Evolutionary conservation across 2,329 filamentous ascomycete genomes (phyloP), one percentile per base, ranked within the genome.

Genomic region (Phyllosticta citriasiana): DNA sequence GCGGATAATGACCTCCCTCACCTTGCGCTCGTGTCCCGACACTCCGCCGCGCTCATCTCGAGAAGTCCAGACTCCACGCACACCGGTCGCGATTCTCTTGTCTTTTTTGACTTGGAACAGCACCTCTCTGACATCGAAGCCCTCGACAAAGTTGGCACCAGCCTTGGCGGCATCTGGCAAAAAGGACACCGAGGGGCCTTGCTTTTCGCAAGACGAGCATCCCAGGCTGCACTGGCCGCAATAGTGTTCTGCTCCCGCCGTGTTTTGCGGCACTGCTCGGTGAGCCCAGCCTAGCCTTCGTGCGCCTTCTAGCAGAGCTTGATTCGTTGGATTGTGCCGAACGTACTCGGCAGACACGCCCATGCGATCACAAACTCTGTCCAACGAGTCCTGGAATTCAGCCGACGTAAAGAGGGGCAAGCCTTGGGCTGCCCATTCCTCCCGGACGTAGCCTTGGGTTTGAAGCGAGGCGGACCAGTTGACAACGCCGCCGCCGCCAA

Each of bases 401-500:
- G 80, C 72, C 0, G 86, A 86, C 0, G 83, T 85, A 71, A 96
- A 95, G 67, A 96, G 87, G 0, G 82, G 80, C 25, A 97, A 77
- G 0, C 86, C 85, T 55, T 78, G 73, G 57, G 82, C 78, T 0
- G 89, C 86, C 92, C 93, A 97, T 74, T 96, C 90, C 66, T 84
- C 79, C 3, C 91, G 84, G 1, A 96, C 89, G 65, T 81, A 88
- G 26, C 83, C 84, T 69, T 93, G 89, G 0, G 89, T 88, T 66
- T 86, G 83, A 16, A 86, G 70, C 3, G 80, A 81, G 5, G 84
- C 83, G 25, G 79, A 88, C 91, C 91, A 97, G 73, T 97, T 97
- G 67, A 96, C 75, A 0, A 89, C 91, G 5, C 91, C 91, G 60
- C 92, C 92, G 52, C 92, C 92, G 30, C 92, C 92, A 84, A 88